Conservation (phyloP, 495 filamentous ascomycete species). For the Daldinia loculata region DNA sequence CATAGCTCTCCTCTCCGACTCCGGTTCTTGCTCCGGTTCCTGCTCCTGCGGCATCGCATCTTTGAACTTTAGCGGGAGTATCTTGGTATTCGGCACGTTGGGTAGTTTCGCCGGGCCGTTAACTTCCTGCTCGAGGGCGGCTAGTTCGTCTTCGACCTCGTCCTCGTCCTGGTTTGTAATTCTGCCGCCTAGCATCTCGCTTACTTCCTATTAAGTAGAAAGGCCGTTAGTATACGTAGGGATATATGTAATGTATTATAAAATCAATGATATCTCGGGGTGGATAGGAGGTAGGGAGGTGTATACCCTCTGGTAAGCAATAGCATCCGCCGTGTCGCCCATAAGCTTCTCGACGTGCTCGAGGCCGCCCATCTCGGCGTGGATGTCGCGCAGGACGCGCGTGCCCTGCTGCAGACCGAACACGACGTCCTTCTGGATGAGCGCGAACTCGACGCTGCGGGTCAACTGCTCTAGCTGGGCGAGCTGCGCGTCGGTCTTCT, state of each 20-base stretch:
- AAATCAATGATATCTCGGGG: background rate
- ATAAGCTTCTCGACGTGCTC: conserved; percentile 92
- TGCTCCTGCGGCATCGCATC: conserved; percentile 17
- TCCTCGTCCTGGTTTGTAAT: conserved; percentile 95
- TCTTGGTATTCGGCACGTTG: conserved; percentile 63
- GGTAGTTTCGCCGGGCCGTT: conserved; percentile 61
- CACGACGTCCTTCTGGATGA: conserved; percentile 82
- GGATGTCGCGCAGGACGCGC: conserved; percentile 84
- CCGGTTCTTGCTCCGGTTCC: conserved; percentile 40
- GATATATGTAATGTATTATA: background rate
- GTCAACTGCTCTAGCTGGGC: conserved; percentile 69
- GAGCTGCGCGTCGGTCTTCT: conserved; percentile 86
- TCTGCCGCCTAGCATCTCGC: conserved; percentile 83
- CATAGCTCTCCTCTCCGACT: conserved; percentile 54
- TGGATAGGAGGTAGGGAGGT: background rate
- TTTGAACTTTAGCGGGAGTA: conserved; percentile 36
- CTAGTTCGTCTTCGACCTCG: conserved; percentile 95
- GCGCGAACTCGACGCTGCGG: conserved; percentile 84
- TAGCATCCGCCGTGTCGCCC: conserved; percentile 88
- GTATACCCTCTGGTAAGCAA: conserved; percentile 83
- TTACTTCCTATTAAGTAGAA: conserved; percentile 71
- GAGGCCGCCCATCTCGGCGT: conserved; percentile 94
- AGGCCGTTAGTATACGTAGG: background rate
- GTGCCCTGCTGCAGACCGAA: conserved; percentile 95
- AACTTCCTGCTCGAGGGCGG: conserved; percentile 76